Percentiles rank a stretch among this genome's conserved stretches.
Evolutionary conservation across 371 early-diverging fungal species (phyloP).

Genomic region (Circinella umbellata): DNA sequence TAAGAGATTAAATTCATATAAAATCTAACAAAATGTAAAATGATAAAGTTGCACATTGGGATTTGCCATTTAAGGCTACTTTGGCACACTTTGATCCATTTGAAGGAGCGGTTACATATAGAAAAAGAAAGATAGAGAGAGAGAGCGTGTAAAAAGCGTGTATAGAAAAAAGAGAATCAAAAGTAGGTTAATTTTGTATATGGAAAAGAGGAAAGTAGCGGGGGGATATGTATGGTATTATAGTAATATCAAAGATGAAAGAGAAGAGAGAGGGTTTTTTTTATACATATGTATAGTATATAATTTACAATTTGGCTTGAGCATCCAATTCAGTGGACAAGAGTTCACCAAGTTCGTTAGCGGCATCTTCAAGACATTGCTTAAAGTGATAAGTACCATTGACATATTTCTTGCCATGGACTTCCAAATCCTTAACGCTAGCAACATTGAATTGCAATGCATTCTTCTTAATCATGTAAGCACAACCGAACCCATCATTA

Average conservation of each 20-base stretch:
- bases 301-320: constrained; percentile 51
- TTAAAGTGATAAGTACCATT: constrained; percentile 59
- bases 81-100: no score
- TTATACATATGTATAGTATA: background rate
- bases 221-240: background rate
- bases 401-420: constrained; percentile 44
- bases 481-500: constrained; percentile 93
- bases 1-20: no score
- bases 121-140: no score
- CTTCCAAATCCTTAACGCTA: constrained; percentile 58
- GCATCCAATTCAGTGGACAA: constrained; percentile 57
- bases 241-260: background rate
- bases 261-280: background rate
- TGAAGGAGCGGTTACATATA: no score
- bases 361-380: constrained; percentile 62
- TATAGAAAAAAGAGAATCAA: no score
- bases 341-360: constrained; percentile 78
- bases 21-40: no score
- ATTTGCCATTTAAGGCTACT: no score
- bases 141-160: no score
- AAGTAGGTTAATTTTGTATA: no score
- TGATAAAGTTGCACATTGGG: no score
- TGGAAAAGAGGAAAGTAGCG: background rate
- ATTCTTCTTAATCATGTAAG: constrained; percentile 92
- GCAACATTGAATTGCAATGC: constrained; percentile 88